phyloP scores from a whole-genome alignment of 129 eudicot genomes.

The Heracleum sosnowskyi region DNA sequence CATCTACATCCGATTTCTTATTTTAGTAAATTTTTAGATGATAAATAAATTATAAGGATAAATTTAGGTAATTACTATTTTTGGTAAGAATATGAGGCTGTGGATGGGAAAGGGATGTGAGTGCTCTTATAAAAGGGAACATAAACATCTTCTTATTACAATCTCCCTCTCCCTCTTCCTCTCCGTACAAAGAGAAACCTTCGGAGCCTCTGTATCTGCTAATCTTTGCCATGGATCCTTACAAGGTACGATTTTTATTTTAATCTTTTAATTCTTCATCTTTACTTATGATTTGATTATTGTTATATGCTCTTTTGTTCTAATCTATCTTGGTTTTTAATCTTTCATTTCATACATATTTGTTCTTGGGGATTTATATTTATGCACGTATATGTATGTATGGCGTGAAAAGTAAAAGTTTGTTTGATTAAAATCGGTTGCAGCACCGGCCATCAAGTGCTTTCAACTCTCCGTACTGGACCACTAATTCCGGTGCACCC shows the following conservation, averaged over 20 bases:
- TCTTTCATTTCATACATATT: neutral
- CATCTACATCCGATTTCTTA: too few relatives aligned
- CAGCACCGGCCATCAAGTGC: constrained; percentile 81
- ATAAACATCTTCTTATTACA: neutral
- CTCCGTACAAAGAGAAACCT: neutral
- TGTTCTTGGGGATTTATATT: neutral
- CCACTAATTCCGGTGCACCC: constrained; percentile 78
- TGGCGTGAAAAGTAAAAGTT: too few relatives aligned
- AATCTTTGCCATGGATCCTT: constrained; percentile 7
- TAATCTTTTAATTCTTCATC: too few relatives aligned
- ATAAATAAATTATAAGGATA: too few relatives aligned
- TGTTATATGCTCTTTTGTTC: neutral
- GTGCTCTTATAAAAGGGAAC: neutral
- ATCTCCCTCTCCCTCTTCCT: neutral
- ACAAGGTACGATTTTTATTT: neutral
- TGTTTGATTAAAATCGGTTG: constrained; percentile 12
- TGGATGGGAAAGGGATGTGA: too few relatives aligned
- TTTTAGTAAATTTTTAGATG: too few relatives aligned
- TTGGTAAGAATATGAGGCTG: too few relatives aligned
- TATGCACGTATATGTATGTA: neutral
- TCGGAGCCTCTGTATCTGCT: neutral
- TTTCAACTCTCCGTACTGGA: constrained; percentile 54
- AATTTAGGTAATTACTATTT: too few relatives aligned
- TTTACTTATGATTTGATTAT: neutral
- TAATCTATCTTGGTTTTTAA: neutral